Percentiles rank a stretch among this genome's conserved stretches.
Conservation (phyloP, 495 filamentous ascomycete species). For the Aspergillus baeticus region DNA sequence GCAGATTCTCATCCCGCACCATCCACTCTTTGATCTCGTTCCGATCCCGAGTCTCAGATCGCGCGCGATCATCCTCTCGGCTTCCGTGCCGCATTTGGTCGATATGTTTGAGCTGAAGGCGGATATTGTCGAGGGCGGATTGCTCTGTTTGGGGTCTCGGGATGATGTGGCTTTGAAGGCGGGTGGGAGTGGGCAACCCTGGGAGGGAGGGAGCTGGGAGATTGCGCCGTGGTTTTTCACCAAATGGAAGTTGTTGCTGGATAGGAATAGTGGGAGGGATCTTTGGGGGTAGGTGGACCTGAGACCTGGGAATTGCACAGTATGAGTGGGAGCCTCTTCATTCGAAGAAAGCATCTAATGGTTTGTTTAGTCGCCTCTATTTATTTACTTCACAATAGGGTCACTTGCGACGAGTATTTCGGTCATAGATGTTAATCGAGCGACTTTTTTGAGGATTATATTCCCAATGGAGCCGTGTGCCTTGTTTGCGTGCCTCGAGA, state of each 20-base stretch:
- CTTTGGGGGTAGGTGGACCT: background rate
- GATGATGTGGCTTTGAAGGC: background rate
- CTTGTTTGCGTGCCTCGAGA: no score
- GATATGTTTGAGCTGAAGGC: slow-evolving; percentile 40
- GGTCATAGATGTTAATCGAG: no score
- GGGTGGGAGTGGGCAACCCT: slow-evolving; percentile 20
- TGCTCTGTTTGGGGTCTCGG: slow-evolving; percentile 16
- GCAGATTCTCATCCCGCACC: slow-evolving; percentile 46
- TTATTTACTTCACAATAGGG: no score
- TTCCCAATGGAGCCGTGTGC: no score
- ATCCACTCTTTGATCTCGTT: slow-evolving; percentile 43
- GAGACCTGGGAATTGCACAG: no score
- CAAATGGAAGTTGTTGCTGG: slow-evolving; percentile 29
- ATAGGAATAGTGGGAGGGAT: background rate
- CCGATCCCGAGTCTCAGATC: slow-evolving; percentile 40
- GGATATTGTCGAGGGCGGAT: slow-evolving; percentile 37
- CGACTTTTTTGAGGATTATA: no score
- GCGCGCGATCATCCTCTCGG: slow-evolving; percentile 35
- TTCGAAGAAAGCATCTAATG: no score
- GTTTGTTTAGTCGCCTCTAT: no score
- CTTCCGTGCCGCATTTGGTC: slow-evolving; percentile 29
- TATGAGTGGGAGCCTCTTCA: no score
- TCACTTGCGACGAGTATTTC: no score
- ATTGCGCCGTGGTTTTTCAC: slow-evolving; percentile 36
- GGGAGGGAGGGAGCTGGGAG: slow-evolving; percentile 40